A percentile compares a stretch with the other conserved stretches of the same genome.
Conservation (phyloP, 2,329 filamentous ascomycete genomes). For the Paracorniculantispora psalliotae region DNA sequence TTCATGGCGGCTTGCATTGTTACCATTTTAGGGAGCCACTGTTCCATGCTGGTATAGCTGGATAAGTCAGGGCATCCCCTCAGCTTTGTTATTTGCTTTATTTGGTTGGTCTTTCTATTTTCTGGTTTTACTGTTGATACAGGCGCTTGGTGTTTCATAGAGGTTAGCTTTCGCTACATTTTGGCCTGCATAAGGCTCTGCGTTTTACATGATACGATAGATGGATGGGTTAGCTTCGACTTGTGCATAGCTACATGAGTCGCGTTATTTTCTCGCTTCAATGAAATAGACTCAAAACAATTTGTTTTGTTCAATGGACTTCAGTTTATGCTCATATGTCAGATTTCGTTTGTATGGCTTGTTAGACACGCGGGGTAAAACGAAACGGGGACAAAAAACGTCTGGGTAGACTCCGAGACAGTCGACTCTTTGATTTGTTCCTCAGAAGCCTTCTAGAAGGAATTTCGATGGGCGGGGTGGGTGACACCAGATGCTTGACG, state of each 20-base stretch:
- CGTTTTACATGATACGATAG: conserved; percentile 3
- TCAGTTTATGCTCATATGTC: no score
- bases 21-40: no score
- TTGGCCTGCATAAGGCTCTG: background rate
- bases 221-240: background rate
- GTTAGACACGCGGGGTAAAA: background rate
- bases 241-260: background rate
- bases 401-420: conserved; percentile 3
- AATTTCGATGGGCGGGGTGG: background rate
- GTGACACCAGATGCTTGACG: conserved; percentile 5
- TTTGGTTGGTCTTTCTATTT: background rate
- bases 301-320: no score
- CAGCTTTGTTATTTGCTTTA: conserved; percentile 1
- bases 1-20: background rate
- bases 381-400: background rate
- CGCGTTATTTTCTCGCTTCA: background rate
- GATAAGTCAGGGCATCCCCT: background rate
- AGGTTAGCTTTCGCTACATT: background rate
- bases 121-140: background rate
- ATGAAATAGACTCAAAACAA: background rate
- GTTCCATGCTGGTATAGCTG: no score
- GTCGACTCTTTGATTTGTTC: background rate
- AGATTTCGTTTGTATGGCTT: background rate
- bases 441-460: conserved; percentile 5
- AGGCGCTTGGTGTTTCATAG: background rate